Conservation (phyloP, 148 eudicot species). For the Rhododendron ovatum region DNA sequence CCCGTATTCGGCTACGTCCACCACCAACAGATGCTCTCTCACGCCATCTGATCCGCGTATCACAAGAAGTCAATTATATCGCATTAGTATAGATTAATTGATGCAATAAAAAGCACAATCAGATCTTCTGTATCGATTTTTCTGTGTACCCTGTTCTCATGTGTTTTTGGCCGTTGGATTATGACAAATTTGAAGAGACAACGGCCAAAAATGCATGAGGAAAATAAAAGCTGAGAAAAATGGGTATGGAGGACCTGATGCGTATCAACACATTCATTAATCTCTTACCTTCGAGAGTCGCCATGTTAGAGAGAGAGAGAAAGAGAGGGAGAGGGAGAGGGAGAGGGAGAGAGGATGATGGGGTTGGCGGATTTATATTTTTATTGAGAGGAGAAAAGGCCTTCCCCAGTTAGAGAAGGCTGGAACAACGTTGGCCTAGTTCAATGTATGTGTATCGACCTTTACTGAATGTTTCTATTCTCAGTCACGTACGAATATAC, state of each 20-base stretch:
- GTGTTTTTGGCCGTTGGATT: not conserved
- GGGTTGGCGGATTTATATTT: not conserved
- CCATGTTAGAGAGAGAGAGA: constrained; percentile 1
- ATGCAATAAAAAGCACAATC: not conserved
- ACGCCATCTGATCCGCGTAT: constrained; percentile 16
- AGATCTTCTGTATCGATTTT: not conserved
- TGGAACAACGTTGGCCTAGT: not conserved
- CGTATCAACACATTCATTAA: not conserved
- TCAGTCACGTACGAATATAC: not conserved
- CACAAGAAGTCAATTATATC: not conserved
- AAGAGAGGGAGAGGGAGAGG: not conserved
- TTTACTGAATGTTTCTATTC: not conserved
- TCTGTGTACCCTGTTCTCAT: not conserved
- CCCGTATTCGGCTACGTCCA: constrained; percentile 8
- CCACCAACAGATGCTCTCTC: constrained; percentile 24
- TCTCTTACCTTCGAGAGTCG: constrained; percentile 14
- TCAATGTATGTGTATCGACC: not conserved
- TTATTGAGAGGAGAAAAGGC: not conserved
- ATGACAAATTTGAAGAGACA: not conserved
- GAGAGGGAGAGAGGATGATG: not conserved
- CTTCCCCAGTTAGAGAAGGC: not conserved
- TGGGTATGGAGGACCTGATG: not conserved
- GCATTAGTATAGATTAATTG: not conserved
- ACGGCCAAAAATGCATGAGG: not conserved
- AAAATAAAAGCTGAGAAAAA: not conserved